Conservation (phyloP, 768 basidiomycete genomes). For the Termitomyces titanicus region DNA sequence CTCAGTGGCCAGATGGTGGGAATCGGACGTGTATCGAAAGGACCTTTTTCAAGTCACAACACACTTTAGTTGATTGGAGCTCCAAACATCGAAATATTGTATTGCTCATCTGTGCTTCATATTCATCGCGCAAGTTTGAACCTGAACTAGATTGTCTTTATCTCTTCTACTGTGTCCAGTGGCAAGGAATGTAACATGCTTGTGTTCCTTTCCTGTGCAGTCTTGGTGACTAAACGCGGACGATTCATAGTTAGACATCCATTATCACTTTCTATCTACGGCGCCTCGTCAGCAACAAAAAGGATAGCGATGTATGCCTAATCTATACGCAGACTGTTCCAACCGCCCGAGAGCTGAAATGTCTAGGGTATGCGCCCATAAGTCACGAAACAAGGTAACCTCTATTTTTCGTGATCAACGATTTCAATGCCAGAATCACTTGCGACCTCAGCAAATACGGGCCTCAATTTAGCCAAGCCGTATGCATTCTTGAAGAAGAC, state of each 20-base stretch:
- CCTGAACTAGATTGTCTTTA: too few relatives aligned
- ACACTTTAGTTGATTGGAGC: too few relatives aligned
- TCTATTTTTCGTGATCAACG: slow-evolving; percentile 36
- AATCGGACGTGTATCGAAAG: background rate
- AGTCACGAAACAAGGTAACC: slow-evolving; percentile 5
- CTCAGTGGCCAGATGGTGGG: slow-evolving; percentile 5
- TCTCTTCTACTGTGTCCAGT: too few relatives aligned
- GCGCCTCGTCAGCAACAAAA: background rate
- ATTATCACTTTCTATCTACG: background rate
- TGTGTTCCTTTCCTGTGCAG: too few relatives aligned
- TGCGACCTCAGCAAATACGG: slow-evolving; percentile 59
- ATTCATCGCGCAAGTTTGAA: too few relatives aligned
- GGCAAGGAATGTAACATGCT: too few relatives aligned
- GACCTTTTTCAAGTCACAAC: background rate
- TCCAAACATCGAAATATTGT: background rate
- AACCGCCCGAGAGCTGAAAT: background rate
- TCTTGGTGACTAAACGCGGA: too few relatives aligned
- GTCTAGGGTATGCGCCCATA: slow-evolving; percentile 11
- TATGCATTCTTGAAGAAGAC: slow-evolving; percentile 87
- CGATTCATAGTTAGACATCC: too few relatives aligned
- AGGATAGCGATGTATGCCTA: background rate
- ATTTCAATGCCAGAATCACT: slow-evolving; percentile 55
- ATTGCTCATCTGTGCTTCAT: background rate
- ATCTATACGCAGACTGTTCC: background rate
- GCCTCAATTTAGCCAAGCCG: slow-evolving; percentile 71